phyloP scores from a whole-genome alignment of 495 filamentous ascomycete genomes.

The Apodospora peruviana region DNA sequence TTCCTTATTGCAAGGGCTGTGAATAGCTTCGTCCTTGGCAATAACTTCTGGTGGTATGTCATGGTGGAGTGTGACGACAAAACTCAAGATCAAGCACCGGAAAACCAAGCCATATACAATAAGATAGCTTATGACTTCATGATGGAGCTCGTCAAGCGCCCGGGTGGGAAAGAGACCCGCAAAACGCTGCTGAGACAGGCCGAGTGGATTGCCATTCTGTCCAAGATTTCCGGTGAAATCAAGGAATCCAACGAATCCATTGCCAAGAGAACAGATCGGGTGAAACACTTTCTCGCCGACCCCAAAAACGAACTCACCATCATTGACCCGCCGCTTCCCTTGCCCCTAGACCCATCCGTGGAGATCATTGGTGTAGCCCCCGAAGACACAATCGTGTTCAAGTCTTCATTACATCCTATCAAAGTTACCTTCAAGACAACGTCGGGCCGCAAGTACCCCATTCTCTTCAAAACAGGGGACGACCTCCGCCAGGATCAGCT shows the following conservation, averaged over 20 bases:
- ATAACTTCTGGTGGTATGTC: conserved; percentile 95
- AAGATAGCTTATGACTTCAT: conserved; percentile 96
- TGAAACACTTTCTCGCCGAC: conserved; percentile 79
- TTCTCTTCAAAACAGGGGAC: conserved; percentile 96
- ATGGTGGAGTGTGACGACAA: conserved; percentile 92
- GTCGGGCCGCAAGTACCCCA: conserved; percentile 70
- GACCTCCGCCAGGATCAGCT: conserved; percentile 96
- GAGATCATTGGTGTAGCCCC: conserved; percentile 72
- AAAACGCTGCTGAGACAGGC: conserved; percentile 79
- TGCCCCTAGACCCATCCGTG: conserved; percentile 83
- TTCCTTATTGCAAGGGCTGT: conserved; percentile 86
- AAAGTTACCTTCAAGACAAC: conserved; percentile 85
- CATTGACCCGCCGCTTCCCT: conserved; percentile 80
- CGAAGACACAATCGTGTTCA: conserved; percentile 88
- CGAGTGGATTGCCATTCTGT: conserved; percentile 80
- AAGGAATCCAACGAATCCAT: conserved; percentile 75
- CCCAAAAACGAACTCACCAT: conserved; percentile 78
- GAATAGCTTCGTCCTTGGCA: conserved; percentile 82
- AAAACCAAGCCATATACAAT: conserved; percentile 76
- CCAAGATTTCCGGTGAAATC: conserved; percentile 85
- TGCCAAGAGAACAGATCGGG: conserved; percentile 68
- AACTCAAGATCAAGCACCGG: conserved; percentile 60
- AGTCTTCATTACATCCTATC: conserved; percentile 85
- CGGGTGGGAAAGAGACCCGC: conserved; percentile 62
- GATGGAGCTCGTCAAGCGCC: conserved; percentile 61